These are phyloP conservation scores for Schizophyllum commune DNA, from an alignment of 1,284 basidiomycete genomes.

Conservation along the genomic window DNA sequence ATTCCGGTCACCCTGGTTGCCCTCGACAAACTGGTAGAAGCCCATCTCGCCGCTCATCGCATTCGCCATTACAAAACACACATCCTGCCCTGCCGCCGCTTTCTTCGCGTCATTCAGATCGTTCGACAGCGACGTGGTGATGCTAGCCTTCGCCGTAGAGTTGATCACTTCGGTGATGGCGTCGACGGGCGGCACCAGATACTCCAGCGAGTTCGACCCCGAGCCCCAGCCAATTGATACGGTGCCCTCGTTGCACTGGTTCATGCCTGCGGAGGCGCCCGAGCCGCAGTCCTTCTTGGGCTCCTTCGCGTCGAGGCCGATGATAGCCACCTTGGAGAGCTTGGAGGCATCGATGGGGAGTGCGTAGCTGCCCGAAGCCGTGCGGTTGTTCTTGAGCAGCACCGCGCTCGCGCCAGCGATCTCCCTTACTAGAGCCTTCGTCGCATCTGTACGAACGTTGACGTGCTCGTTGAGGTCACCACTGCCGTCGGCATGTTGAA, in stretches of 20 bases:
- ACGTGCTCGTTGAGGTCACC: conserved; percentile 43
- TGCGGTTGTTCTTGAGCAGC: conserved; percentile 67
- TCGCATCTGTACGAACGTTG: conserved; percentile 50
- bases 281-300: conserved; percentile 31
- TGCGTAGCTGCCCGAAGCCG: conserved; percentile 22
- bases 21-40: conserved; percentile 50
- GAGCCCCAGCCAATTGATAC: conserved; percentile 44
- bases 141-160: conserved; percentile 23
- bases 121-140: conserved; percentile 49
- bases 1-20: conserved; percentile 66
- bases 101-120: conserved; percentile 37
- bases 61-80: conserved; percentile 59
- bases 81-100: conserved; percentile 45
- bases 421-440: conserved; percentile 50
- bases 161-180: conserved; percentile 40
- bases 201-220: conserved; percentile 36
- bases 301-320: conserved; percentile 37
- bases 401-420: conserved; percentile 68
- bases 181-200: conserved; percentile 39
- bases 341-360: conserved; percentile 38
- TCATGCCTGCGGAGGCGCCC: conserved; percentile 18
- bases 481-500: conserved; percentile 39
- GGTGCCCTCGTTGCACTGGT: conserved; percentile 40
- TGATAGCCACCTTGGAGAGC: conserved; percentile 35
- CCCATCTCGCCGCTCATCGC: conserved; percentile 46